Percentiles rank a stretch among this genome's conserved stretches.
phyloP scores from a whole-genome alignment of 352 stramenopile genomes.

The Globisporangium heterothallicum region DNA sequence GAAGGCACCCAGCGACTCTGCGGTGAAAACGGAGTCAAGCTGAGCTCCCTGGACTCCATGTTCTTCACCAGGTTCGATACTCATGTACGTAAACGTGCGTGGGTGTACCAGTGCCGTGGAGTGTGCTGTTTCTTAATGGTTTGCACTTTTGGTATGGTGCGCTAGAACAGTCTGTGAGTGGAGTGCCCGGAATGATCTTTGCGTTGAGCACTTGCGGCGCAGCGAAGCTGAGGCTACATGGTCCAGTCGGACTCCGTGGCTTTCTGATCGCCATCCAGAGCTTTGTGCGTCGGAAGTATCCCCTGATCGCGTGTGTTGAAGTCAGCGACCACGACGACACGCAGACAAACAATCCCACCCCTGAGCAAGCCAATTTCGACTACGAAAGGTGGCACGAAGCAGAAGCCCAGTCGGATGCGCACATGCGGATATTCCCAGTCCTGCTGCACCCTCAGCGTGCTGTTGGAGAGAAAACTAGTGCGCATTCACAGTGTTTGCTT shows the following conservation, averaged over 20 bases:
- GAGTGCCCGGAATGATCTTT: slow-evolving; percentile 62
- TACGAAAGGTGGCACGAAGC: slow-evolving; percentile 18
- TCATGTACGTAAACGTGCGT: slow-evolving; percentile 38
- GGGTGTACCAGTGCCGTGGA: background rate
- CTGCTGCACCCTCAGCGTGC: too few relatives aligned
- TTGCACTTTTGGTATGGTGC: background rate
- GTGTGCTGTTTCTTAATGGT: background rate
- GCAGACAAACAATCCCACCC: background rate
- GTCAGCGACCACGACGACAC: slow-evolving; percentile 7
- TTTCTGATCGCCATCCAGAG: slow-evolving; percentile 52
- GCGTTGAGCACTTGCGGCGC: slow-evolving; percentile 46
- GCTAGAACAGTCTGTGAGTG: slow-evolving; percentile 46
- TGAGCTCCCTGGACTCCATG: slow-evolving; percentile 58
- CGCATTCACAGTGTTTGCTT: slow-evolving; percentile 3
- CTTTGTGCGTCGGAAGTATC: slow-evolving; percentile 66
- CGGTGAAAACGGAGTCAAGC: slow-evolving; percentile 64
- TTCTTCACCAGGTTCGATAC: slow-evolving; percentile 72
- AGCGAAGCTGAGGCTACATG: slow-evolving; percentile 38
- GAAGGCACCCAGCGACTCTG: slow-evolving; percentile 64
- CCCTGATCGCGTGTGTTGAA: slow-evolving; percentile 48
- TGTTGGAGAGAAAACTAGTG: too few relatives aligned
- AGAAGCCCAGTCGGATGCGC: slow-evolving; percentile 23
- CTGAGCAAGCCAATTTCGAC: slow-evolving; percentile 9
- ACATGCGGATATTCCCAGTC: slow-evolving; percentile 28
- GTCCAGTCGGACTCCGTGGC: slow-evolving; percentile 26